Evolutionary conservation across 768 basidiomycete genomes (phyloP).

Genomic region (Tulasnella sp.): DNA sequence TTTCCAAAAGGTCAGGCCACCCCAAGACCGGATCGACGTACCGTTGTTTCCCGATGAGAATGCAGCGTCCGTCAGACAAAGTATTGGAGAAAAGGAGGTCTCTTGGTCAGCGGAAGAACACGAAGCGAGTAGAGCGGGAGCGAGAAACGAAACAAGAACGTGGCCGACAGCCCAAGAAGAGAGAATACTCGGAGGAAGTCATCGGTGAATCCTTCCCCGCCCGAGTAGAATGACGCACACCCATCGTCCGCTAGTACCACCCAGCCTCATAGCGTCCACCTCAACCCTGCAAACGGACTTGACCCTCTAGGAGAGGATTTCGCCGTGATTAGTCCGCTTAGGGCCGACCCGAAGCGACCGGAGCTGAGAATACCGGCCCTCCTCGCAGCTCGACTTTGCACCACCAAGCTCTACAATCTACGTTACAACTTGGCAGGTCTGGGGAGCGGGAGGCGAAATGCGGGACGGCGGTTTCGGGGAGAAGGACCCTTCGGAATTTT

Average conservation of each 20-base stretch:
- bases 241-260: neutral
- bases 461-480: neutral
- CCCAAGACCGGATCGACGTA: neutral
- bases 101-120: neutral
- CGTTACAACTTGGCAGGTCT: neutral
- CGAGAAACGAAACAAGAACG: neutral
- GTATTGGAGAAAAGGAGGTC: neutral
- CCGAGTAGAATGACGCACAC: neutral
- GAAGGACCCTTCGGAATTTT: neutral
- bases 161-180: neutral
- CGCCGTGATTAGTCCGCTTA: neutral
- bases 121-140: neutral
- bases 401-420: neutral
- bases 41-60: neutral
- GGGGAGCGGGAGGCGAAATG: neutral
- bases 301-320: neutral
- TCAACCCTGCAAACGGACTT: slow-evolving; percentile 1
- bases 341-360: slow-evolving; percentile 5
- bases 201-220: slow-evolving; percentile 3
- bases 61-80: slow-evolving; percentile 7
- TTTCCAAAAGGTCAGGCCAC: neutral
- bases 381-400: neutral
- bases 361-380: neutral
- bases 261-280: neutral
- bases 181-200: slow-evolving; percentile 8